Evolutionary conservation across 2,329 filamentous ascomycete species (phyloP).

Genomic region (Tolypocladium tundrense): DNA sequence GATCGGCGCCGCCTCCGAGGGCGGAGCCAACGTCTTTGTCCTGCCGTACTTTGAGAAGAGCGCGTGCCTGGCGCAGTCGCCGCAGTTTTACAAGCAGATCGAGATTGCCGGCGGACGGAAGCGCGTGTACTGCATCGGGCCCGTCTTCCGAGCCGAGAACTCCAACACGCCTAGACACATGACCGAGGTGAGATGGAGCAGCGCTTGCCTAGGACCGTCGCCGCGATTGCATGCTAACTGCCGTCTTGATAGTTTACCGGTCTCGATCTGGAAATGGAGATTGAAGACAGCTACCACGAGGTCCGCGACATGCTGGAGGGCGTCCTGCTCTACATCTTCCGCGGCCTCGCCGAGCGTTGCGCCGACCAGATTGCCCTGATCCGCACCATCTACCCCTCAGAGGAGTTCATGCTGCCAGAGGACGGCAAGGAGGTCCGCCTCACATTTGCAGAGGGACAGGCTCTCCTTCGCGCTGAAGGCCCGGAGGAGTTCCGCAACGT

Average conservation of each 20-base stretch:
- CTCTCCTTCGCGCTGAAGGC: conserved; percentile 66
- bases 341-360: conserved; percentile 54
- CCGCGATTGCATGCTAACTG: conserved; percentile 2
- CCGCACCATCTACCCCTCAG: conserved; percentile 64
- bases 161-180: conserved; percentile 76
- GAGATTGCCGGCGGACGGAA: conserved; percentile 72
- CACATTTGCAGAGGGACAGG: conserved; percentile 68
- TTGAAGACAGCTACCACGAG: conserved; percentile 68
- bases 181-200: conserved; percentile 49
- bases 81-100: conserved; percentile 82
- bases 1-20: conserved; percentile 83
- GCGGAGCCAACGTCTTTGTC: conserved; percentile 84
- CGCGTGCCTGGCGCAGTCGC: conserved; percentile 70
- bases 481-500: conserved; percentile 57
- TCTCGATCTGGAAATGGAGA: conserved; percentile 85
- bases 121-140: conserved; percentile 68
- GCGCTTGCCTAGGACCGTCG: background rate
- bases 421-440: conserved; percentile 65
- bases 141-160: conserved; percentile 80
- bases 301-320: conserved; percentile 63
- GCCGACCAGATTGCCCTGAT: conserved; percentile 63
- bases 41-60: conserved; percentile 81
- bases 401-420: conserved; percentile 66
- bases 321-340: conserved; percentile 71
- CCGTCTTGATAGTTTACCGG: conserved; percentile 55